Base-by-base conservation (phyloP, 805 yeast genomes). In the Pichia manshurica region DNA sequence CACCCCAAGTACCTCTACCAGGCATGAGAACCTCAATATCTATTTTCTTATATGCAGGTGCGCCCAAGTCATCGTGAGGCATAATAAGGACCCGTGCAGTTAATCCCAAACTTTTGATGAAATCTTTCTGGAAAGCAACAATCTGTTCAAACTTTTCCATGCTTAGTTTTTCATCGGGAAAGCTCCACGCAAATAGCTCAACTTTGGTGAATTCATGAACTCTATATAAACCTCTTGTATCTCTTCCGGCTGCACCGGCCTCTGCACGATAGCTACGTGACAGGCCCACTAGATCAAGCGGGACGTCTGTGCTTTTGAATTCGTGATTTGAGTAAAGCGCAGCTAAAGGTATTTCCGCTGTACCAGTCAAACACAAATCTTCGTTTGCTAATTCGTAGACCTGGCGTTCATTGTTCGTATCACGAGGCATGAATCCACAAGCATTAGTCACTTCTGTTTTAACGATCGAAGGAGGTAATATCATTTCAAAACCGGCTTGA, bases 1-100 rank as follows among this genome's bases (percentile, higher is more conserved):
- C 99, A 4, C 99, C 99, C 87, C 95, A 91, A 16, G 60, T 45
- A 1, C 87, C 90, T 57, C 96, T 77, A 2, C 98, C 97, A 0
- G 98, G 98, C 98, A 93, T 91, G 89, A 96, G 87, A 0, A 90
- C 96, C 66, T 93, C 99, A 48, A 90, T 87, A 57, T 93, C 99
- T 61, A 81, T 87, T 63, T 93, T 93, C 59, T 85, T 82, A 65
- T 74, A 79, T 0, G 98, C 98, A 1, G 99, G 96, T 0, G 96
- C 83, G 0, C 99, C 99, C 45, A 93, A 68, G 62, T 93, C 99
- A 53, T 84, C 79, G 22, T 83, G 80, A 0, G 97, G 97, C 89
- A 93, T 88, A 52, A 85, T 79, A 23, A 93, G 69, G 21, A 91
- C 85, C 53, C 88, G 79, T 2, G 96, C 95, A 19, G 79, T 73